phyloP scores from a whole-genome alignment of 768 basidiomycete species.

The Imleria badia region DNA sequence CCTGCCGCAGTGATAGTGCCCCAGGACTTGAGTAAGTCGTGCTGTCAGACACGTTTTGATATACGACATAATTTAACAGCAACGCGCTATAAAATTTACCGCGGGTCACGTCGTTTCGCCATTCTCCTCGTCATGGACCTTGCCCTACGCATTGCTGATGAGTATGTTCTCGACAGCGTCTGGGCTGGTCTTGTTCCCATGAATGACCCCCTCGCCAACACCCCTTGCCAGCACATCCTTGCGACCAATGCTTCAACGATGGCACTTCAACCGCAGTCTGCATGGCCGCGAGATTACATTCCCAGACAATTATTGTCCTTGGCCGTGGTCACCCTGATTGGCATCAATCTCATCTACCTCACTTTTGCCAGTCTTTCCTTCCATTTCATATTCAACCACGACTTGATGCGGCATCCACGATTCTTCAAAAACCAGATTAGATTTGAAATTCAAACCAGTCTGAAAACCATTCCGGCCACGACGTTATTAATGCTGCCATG shows the following conservation, averaged over 20 bases:
- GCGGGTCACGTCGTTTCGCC: no score
- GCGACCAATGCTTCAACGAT: constrained; percentile 39
- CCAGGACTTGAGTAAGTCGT: no score
- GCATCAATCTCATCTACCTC: constrained; percentile 86
- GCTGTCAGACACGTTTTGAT: no score
- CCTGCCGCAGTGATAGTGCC: no score
- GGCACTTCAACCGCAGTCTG: constrained; percentile 58
- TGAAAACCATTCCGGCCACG: constrained; percentile 81
- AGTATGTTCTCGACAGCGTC: constrained; percentile 68
- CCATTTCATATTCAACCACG: constrained; percentile 85
- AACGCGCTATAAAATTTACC: no score
- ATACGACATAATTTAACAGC: no score
- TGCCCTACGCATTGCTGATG: constrained; percentile 67
- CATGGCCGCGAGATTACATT: constrained; percentile 83
- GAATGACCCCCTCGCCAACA: constrained; percentile 39
- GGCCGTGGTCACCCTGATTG: constrained; percentile 65
- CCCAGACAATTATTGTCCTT: constrained; percentile 78
- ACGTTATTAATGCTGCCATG: constrained; percentile 83
- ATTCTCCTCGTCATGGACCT: constrained; percentile 88
- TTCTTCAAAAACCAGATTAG: constrained; percentile 87
- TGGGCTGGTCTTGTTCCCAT: constrained; percentile 75
- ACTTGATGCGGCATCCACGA: constrained; percentile 91
- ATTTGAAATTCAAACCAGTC: constrained; percentile 71
- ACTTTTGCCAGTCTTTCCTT: constrained; percentile 81
- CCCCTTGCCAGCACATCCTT: constrained; percentile 3